These are phyloP conservation scores for Saccharata proteae DNA, from an alignment of 2,329 filamentous ascomycete genomes.

Conservation along the genomic window DNA sequence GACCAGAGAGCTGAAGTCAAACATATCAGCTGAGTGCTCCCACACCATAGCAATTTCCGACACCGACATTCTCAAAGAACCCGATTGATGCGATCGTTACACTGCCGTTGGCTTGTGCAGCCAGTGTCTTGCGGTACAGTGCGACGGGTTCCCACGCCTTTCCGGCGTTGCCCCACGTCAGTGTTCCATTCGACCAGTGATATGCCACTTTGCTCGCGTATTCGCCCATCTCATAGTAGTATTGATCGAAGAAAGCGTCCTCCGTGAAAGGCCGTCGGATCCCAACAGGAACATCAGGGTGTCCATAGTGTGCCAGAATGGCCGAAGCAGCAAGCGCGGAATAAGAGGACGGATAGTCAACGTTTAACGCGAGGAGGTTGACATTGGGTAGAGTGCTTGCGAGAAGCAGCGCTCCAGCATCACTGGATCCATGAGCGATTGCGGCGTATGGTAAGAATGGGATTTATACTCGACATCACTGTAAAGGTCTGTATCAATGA, in stretches of 20 bases:
- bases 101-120: conserved; percentile 27
- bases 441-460: too few species aligned
- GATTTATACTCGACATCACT: conserved; percentile 38
- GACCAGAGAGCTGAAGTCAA: conserved; percentile 24
- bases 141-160: conserved; percentile 31
- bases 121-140: conserved; percentile 34
- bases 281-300: conserved; percentile 26
- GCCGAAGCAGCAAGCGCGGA: conserved; percentile 26
- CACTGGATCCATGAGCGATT: conserved; percentile 16
- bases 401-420: conserved; percentile 30
- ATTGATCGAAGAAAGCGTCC: conserved; percentile 33
- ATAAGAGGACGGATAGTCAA: conserved; percentile 32
- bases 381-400: conserved; percentile 25
- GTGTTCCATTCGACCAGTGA: conserved; percentile 26
- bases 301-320: conserved; percentile 31
- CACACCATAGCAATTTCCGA: not conserved
- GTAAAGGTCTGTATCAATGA: conserved; percentile 37
- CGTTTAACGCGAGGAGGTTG: conserved; percentile 30
- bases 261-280: conserved; percentile 29
- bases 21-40: not conserved
- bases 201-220: conserved; percentile 36
- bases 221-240: conserved; percentile 29
- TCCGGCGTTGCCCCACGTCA: conserved; percentile 24
- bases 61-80: conserved; percentile 31
- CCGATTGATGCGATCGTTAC: conserved; percentile 36